phyloP scores from a whole-genome alignment of 2,329 filamentous ascomycete genomes.

The Daldinia sp. region DNA sequence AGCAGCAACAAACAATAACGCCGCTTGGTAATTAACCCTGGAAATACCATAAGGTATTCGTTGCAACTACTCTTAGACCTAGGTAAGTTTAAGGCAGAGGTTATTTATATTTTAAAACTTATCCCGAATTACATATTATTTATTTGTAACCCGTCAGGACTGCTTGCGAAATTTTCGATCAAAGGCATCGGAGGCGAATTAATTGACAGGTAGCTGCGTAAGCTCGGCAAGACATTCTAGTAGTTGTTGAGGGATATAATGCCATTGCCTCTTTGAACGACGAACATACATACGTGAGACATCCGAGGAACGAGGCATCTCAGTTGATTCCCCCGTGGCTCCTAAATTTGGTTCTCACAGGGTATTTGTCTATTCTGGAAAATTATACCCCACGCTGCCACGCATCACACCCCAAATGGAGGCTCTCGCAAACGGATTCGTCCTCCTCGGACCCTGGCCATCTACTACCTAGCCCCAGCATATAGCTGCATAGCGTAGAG shows the following conservation, averaged over 20 bases:
- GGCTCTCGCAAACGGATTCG: slow-evolving; percentile 39
- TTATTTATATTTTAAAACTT: background rate
- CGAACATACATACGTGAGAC: slow-evolving; percentile 33
- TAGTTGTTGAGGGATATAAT: slow-evolving; percentile 41
- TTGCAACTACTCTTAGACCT: background rate
- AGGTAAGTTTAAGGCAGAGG: background rate
- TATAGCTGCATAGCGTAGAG: slow-evolving; percentile 29
- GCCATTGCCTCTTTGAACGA: slow-evolving; percentile 35
- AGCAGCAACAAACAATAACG: slow-evolving; percentile 11
- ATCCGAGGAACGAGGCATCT: slow-evolving; percentile 35
- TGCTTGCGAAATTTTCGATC: slow-evolving; percentile 8
- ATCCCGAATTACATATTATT: background rate
- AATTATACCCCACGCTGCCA: slow-evolving; percentile 42
- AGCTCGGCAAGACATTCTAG: slow-evolving; percentile 34
- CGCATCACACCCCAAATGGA: slow-evolving; percentile 38
- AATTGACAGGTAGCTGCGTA: slow-evolving; percentile 18
- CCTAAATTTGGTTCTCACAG: slow-evolving; percentile 25
- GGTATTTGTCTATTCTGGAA: slow-evolving; percentile 30
- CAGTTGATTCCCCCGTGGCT: slow-evolving; percentile 31
- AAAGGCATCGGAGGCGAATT: slow-evolving; percentile 12
- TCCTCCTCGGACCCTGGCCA: slow-evolving; percentile 35
- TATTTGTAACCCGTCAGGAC: background rate
- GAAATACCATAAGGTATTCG: background rate
- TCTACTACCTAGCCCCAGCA: slow-evolving; percentile 31
- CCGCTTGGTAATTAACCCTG: slow-evolving; percentile 22